Evolutionary conservation across 2,329 filamentous ascomycete species (phyloP).

Genomic region (Triangularia setosa): DNA sequence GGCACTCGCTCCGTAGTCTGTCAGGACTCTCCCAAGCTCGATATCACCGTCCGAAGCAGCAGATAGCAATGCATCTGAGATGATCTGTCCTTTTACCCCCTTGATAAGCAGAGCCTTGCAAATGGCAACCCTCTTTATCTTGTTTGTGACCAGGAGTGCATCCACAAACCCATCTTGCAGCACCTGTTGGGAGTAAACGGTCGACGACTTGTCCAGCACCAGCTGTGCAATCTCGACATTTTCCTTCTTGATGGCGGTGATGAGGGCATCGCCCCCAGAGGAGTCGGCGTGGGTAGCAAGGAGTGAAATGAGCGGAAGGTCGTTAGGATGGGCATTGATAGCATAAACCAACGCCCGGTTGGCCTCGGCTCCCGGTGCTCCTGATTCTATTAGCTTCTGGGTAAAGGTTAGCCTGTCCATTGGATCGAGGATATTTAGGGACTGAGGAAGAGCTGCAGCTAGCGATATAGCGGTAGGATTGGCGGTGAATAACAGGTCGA

Average conservation of each 20-base stretch:
- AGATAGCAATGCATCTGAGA: conserved; percentile 48
- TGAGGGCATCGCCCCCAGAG: conserved; percentile 47
- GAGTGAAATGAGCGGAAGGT: conserved; percentile 44
- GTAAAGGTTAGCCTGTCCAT: conserved; percentile 51
- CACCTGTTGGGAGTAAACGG: conserved; percentile 36
- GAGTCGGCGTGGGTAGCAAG: conserved; percentile 47
- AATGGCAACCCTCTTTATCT: conserved; percentile 38
- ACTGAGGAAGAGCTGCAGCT: conserved; percentile 48
- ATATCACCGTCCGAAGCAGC: conserved; percentile 53
- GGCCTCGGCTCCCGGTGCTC: conserved; percentile 44
- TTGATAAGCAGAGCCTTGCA: conserved; percentile 44
- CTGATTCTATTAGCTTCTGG: conserved; percentile 46
- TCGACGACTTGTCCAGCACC: conserved; percentile 36
- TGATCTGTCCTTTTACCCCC: conserved; percentile 42
- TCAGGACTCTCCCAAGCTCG: conserved; percentile 46
- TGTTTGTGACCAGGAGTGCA: conserved; percentile 41
- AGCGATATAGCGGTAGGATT: conserved; percentile 42
- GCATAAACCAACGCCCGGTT: conserved; percentile 51
- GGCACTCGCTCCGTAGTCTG: conserved; percentile 49
- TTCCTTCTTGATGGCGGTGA: conserved; percentile 43
- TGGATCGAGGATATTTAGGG: conserved; percentile 47
- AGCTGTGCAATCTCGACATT: conserved; percentile 44
- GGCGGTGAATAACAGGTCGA: conserved; percentile 46
- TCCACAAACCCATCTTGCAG: conserved; percentile 42
- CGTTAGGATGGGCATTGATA: conserved; percentile 44